Evolutionary conservation across 768 basidiomycete genomes (phyloP).

Genomic region (Dentipellis fragilis): DNA sequence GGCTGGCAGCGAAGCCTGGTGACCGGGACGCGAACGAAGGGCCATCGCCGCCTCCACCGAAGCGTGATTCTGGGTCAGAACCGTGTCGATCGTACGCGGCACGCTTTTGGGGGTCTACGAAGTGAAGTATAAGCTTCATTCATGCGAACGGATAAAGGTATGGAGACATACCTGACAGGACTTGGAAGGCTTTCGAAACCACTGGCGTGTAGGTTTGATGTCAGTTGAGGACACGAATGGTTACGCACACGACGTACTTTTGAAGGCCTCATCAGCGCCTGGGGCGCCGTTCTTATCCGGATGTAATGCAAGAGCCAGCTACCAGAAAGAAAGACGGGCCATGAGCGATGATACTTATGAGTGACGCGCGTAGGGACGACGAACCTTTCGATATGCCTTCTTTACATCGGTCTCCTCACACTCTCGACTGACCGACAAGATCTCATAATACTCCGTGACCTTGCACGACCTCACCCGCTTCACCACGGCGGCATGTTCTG

Average conservation of each 20-base stretch:
- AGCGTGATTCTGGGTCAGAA: conserved; percentile 82
- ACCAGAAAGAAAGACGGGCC: not conserved
- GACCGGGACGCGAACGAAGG: conserved; percentile 26
- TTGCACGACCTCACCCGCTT: conserved; percentile 81
- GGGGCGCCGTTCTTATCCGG: conserved; percentile 95
- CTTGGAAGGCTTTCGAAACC: conserved; percentile 96
- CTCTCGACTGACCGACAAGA: conserved; percentile 65
- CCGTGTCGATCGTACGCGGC: conserved; percentile 78
- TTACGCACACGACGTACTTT: conserved; percentile 47
- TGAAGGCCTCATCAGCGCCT: conserved; percentile 98
- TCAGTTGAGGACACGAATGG: conserved; percentile 5
- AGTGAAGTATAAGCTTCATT: not conserved
- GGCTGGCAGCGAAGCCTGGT: conserved; percentile 38
- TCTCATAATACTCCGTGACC: conserved; percentile 88
- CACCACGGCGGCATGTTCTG: conserved; percentile 75
- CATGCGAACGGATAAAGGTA: not conserved
- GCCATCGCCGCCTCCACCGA: conserved; percentile 10
- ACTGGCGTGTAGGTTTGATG: conserved; percentile 36
- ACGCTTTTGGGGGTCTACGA: conserved; percentile 76
- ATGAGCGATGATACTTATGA: not conserved
- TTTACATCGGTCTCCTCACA: conserved; percentile 83
- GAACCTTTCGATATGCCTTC: conserved; percentile 93
- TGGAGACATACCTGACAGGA: conserved; percentile 57
- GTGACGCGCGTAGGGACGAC: conserved; percentile 8
- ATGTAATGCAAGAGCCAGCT: conserved; percentile 85